Percentiles rank a stretch among this genome's conserved stretches.
These are phyloP conservation scores for Chaetomiaceae sp. DNA, from an alignment of 2,329 filamentous ascomycete genomes.

Conservation along the genomic window DNA sequence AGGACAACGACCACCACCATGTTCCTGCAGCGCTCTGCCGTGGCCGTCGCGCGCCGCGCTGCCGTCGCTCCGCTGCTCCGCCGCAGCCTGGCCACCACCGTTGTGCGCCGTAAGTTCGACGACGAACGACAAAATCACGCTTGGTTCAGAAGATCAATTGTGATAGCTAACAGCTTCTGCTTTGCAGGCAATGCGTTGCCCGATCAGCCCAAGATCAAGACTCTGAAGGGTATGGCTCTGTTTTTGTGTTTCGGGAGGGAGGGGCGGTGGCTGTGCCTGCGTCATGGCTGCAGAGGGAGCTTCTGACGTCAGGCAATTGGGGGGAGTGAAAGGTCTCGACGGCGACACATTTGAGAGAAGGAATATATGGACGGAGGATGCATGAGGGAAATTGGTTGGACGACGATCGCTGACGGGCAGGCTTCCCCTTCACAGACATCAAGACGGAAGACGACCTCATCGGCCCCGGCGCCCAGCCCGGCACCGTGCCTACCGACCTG, in stretches of 20 bases:
- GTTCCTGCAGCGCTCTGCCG: constrained; percentile 59
- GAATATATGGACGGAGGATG: not conserved
- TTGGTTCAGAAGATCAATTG: too few relatives aligned
- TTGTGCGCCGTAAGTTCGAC: constrained; percentile 52
- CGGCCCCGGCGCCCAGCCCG: constrained; percentile 71
- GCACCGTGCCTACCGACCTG: constrained; percentile 85
- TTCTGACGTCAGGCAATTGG: constrained; percentile 16
- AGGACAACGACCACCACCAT: constrained; percentile 37
- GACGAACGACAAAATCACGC: not conserved
- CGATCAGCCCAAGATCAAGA: constrained; percentile 33
- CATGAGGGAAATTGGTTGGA: not conserved
- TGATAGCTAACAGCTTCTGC: constrained; percentile 16
- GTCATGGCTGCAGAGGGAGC: constrained; percentile 9
- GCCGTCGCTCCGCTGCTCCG: constrained; percentile 47
- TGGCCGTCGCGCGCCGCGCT: constrained; percentile 55
- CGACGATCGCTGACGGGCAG: constrained; percentile 15
- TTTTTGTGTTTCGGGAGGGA: constrained; percentile 1
- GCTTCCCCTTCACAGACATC: constrained; percentile 62
- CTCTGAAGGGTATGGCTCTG: constrained; percentile 39
- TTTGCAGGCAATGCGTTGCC: constrained; percentile 31
- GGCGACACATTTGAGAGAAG: not conserved
- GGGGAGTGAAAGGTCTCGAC: not conserved
- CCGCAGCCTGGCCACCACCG: constrained; percentile 55
- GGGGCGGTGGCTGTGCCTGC: too few relatives aligned
- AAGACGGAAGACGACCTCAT: constrained; percentile 75